Evolutionary conservation across 148 eudicot species (phyloP), one percentile per base, ranked within the genome.

Genomic region (Fagopyrum homotropicum): DNA sequence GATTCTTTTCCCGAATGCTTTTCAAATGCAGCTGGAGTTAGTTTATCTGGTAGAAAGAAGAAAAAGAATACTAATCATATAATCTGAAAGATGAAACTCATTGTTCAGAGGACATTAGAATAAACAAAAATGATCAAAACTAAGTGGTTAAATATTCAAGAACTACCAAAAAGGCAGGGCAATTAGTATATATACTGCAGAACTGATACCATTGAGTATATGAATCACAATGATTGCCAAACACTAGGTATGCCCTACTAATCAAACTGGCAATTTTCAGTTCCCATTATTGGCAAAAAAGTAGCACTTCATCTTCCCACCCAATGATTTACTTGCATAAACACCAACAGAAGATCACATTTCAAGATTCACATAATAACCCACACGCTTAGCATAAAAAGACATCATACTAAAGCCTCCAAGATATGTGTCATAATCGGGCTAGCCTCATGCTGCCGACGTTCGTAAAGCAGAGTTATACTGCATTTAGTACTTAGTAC

Each of bases 11-110:
- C 91, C 11, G 91, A 88, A 81, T 90, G 94, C 82, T 88, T 90
- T 81, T 88, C 94, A 79, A 90, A 90, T 77, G 94, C 94, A 76
- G 91, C 81, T 14, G 94, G 94, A 61, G 82, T 86, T 72, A 90
- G 59, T 64, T 83, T 86, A 49, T 82, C 94, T 90, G 45, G 1
- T 66, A 66, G 6, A 3, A 66, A 35, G 6, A 35, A 7, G 5
- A 9, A 64, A 63, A 10, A 64, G 9, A 49, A 10, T 49, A 9
- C 9, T 49, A 12, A 40, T 22, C 19, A 66, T 12, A 26, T 26
- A 4, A 22, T 14, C 10, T 35, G 71, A 63, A 35, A 10, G 69
- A 63, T 63, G 17, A 9, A 66, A 40, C 5, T 66, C 14, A 66
- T 3, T 66, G 19, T 66, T 66, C 19, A 66, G 40, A 40, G 45